Base-by-base conservation (phyloP, 768 basidiomycete genomes). In the Auriscalpium vulgare region DNA sequence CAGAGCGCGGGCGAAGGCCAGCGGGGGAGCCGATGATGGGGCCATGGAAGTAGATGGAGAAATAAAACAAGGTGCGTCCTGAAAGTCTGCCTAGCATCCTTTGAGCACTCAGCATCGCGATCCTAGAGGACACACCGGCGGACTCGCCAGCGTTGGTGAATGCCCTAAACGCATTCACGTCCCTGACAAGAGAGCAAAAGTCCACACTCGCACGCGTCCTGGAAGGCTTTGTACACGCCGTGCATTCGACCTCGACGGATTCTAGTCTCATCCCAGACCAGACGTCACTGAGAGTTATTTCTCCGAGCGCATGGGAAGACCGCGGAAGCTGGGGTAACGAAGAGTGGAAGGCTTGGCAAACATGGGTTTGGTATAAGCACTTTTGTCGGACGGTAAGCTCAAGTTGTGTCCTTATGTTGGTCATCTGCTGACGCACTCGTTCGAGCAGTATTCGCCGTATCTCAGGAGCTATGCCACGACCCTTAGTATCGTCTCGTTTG, bases 351-450 rank as follows among this genome's bases (percentile, higher is more conserved):
- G 75, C 80, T 1, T 93, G 90, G 91, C 85, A 89, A 71, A 88
- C 85, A 0, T 92, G 89, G 87, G 85, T 88, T 2, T 95, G 92
- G 92, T 94, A 88, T 62, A 76, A 88, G 57, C 90, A 95, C 63
- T 94, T 92, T 73, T 89, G 88, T 69, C 77, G 91, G 64, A 77
- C 72, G 68, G 92, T 93, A 53, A 11, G 40, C 40, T 21, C 53
- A 36, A 36, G 53, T 29, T 10, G 19, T 45, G 37, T 8, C 14
- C 29, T 7, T 8, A 36, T 58, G 1, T 21, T 61, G 4, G 61
- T 56, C 7, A 34, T 37, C 47, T 53, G 37, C 23, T 55, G 4
- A 45, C 47, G 23, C 16, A 50, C 47, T 10, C 16, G 23, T 47
- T 43, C 56, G 47, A 10, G 16, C 58, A 92, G 90, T 92, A 91